These are phyloP conservation scores for Verticillium alfalfae DNA, from an alignment of 2,329 filamentous ascomycete genomes.

Conservation along the genomic window DNA sequence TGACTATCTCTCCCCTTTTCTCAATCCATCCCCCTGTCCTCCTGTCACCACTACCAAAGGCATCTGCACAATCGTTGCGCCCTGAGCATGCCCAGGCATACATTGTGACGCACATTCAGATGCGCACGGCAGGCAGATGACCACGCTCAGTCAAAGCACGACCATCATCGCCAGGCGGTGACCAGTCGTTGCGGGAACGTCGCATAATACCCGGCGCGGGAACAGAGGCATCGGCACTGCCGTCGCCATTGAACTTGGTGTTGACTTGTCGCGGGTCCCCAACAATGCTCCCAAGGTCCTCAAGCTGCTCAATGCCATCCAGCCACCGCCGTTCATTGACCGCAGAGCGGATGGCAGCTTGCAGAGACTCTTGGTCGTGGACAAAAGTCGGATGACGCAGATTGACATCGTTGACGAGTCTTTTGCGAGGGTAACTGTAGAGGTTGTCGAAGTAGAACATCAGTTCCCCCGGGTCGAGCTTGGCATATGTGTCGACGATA, in stretches of 20 bases:
- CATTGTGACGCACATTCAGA: not conserved
- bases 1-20: not conserved
- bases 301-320: slow-evolving; percentile 18
- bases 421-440: slow-evolving; percentile 37
- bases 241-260: slow-evolving; percentile 26
- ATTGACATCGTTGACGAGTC: slow-evolving; percentile 36
- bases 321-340: slow-evolving; percentile 30
- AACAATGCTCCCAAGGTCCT: slow-evolving; percentile 31
- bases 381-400: slow-evolving; percentile 34
- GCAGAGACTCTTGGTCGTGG: slow-evolving; percentile 39
- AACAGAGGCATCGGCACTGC: slow-evolving; percentile 27
- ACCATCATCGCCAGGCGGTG: slow-evolving; percentile 34
- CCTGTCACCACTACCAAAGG: too few relatives aligned
- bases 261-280: slow-evolving; percentile 34
- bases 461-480: slow-evolving; percentile 44
- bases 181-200: slow-evolving; percentile 26
- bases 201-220: slow-evolving; percentile 21
- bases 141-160: slow-evolving; percentile 8
- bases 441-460: slow-evolving; percentile 41
- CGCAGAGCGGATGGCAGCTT: slow-evolving; percentile 28
- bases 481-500: slow-evolving; percentile 39
- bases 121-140: not conserved
- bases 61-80: too few relatives aligned
- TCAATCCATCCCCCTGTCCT: not conserved
- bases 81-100: not conserved